phyloP scores from a whole-genome alignment of 495 filamentous ascomycete species.

The Hyaloscypha finlandica region DNA sequence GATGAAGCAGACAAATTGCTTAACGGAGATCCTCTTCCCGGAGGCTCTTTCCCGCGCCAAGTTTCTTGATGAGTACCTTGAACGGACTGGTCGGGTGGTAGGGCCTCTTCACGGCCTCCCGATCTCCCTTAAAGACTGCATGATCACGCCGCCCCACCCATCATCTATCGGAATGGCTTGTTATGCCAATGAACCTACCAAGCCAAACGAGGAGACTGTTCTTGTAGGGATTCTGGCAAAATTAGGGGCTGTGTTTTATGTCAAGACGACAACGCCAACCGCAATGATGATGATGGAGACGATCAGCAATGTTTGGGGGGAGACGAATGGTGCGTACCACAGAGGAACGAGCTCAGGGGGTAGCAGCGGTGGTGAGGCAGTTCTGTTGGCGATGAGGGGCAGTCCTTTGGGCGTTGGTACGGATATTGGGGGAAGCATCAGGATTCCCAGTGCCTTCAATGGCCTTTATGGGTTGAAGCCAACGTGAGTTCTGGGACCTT shows the following conservation, averaged over 20 bases:
- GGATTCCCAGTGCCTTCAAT: conserved; percentile 68
- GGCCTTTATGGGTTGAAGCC: conserved; percentile 62
- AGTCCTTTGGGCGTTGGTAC: conserved; percentile 62
- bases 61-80: conserved; percentile 54
- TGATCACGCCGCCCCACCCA: conserved; percentile 35
- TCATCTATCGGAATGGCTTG: conserved; percentile 32
- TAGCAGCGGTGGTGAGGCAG: conserved; percentile 66
- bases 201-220: conserved; percentile 30
- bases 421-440: conserved; percentile 71
- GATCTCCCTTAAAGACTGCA: conserved; percentile 58
- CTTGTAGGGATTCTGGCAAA: conserved; percentile 44
- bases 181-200: conserved; percentile 48
- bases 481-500: conserved; percentile 30
- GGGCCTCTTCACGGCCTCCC: conserved; percentile 63
- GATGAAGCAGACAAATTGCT: conserved; percentile 50
- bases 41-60: conserved; percentile 52
- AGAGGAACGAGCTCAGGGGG: conserved; percentile 54
- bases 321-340: conserved; percentile 54
- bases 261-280: conserved; percentile 65
- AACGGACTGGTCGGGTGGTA: conserved; percentile 46
- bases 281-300: conserved; percentile 57
- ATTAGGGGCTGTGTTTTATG: conserved; percentile 63
- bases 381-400: conserved; percentile 55
- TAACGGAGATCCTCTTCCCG: conserved; percentile 60
- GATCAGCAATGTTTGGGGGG: conserved; percentile 34